Evolutionary conservation across 768 basidiomycete species (phyloP).

Genomic region (Russula abietina): DNA sequence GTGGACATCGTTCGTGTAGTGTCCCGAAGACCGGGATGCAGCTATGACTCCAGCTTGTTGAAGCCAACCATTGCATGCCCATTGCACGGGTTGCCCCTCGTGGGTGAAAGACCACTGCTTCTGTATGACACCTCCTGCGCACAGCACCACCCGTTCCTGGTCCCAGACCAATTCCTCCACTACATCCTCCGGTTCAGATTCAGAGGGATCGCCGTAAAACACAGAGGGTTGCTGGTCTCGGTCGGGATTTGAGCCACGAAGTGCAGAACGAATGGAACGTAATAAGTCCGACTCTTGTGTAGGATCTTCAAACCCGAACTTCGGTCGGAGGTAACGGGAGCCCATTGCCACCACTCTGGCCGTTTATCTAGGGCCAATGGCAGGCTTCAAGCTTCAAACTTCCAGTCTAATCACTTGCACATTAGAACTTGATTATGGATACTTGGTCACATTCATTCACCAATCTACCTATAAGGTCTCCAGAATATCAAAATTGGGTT

Average conservation of each 20-base stretch:
- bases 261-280: conserved; percentile 50
- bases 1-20: conserved; percentile 29
- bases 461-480: background rate
- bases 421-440: background rate
- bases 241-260: conserved; percentile 40
- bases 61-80: conserved; percentile 71
- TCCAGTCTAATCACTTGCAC: background rate
- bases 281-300: conserved; percentile 40
- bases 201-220: conserved; percentile 8
- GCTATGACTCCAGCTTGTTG: conserved; percentile 43
- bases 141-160: conserved; percentile 53
- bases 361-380: background rate
- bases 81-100: conserved; percentile 69
- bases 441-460: conserved; percentile 1
- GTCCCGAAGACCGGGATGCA: conserved; percentile 28
- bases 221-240: conserved; percentile 4
- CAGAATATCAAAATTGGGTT: background rate
- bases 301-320: conserved; percentile 4
- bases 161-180: conserved; percentile 67
- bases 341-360: background rate
- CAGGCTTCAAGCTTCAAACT: background rate
- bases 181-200: conserved; percentile 33
- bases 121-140: conserved; percentile 58
- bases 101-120: conserved; percentile 72
- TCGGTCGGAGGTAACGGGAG: conserved; percentile 16